Conservation (phyloP, 768 basidiomycete genomes). For the Leccinum obscurum region DNA sequence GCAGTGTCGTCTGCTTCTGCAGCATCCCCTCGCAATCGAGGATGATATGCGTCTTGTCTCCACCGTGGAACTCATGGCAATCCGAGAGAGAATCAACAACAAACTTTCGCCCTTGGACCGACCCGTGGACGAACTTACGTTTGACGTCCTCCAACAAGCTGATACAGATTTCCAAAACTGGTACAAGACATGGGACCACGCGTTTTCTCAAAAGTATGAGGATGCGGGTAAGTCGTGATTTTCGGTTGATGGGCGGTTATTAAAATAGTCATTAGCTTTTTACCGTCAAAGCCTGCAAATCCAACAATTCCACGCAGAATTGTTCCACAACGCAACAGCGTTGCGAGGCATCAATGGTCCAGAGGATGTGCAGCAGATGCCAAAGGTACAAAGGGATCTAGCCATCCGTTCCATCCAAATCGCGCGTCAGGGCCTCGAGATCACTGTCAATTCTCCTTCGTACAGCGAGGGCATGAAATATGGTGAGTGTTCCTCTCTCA, state of each 20-base stretch:
- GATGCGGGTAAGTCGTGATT: conserved; percentile 59
- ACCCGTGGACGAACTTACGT: conserved; percentile 72
- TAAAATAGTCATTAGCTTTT: conserved; percentile 54
- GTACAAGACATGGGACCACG: conserved; percentile 79
- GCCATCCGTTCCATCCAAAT: conserved; percentile 83
- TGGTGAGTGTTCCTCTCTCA: conserved; percentile 46
- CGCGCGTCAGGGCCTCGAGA: conserved; percentile 77
- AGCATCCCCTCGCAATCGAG: conserved; percentile 86
- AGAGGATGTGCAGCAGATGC: conserved; percentile 86
- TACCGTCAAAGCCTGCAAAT: conserved; percentile 88
- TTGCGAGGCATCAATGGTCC: conserved; percentile 81
- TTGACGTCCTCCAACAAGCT: conserved; percentile 68
- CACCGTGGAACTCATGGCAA: conserved; percentile 88
- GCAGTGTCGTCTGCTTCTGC: conserved; percentile 74
- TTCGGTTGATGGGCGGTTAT: conserved; percentile 7
- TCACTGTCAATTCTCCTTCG: conserved; percentile 78
- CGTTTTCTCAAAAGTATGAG: conserved; percentile 80
- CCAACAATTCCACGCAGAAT: conserved; percentile 82
- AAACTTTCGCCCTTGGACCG: conserved; percentile 77
- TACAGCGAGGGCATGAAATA: conserved; percentile 94
- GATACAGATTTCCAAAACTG: conserved; percentile 78
- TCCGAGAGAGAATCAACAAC: conserved; percentile 85
- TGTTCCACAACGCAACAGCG: conserved; percentile 84
- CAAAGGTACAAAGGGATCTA: conserved; percentile 69
- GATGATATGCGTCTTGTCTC: conserved; percentile 96